Percentiles rank a stretch among this genome's conserved stretches.
Evolutionary conservation across 768 basidiomycete genomes (phyloP).

Genomic region (Cyathus striatus): DNA sequence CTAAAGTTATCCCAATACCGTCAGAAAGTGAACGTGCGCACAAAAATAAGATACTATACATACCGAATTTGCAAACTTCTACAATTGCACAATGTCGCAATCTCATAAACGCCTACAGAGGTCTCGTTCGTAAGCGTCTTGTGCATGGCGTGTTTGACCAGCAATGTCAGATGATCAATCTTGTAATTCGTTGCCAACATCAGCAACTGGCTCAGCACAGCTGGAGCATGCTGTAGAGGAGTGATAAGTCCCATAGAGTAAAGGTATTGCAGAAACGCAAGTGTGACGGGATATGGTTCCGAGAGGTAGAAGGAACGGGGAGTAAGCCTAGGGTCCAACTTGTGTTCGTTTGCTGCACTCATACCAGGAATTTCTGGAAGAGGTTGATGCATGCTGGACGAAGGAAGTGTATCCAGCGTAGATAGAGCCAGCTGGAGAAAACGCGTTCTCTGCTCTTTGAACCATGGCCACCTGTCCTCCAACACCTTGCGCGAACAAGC

Average conservation of each 20-base stretch:
- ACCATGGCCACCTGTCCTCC: conserved; percentile 95
- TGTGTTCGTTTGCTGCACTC: conserved; percentile 39
- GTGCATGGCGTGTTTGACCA: conserved; percentile 96
- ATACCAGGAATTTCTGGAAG: conserved; percentile 58
- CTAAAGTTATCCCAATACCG: conserved; percentile 29
- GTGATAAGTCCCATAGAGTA: conserved; percentile 86
- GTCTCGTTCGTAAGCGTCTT: conserved; percentile 77
- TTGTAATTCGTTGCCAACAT: conserved; percentile 82
- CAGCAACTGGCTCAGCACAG: conserved; percentile 83
- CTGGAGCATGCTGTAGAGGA: conserved; percentile 85
- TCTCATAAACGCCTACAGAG: conserved; percentile 91
- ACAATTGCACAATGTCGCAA: conserved; percentile 87
- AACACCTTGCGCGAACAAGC: conserved; percentile 80
- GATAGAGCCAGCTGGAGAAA: conserved; percentile 55
- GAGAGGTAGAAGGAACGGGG: conserved; percentile 78
- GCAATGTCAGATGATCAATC: conserved; percentile 63
- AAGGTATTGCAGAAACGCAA: conserved; percentile 91
- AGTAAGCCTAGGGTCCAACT: conserved; percentile 75
- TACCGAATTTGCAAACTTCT: conserved; percentile 87
- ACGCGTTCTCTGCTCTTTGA: conserved; percentile 62
- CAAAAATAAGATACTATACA: conserved; percentile 21
- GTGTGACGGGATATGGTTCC: conserved; percentile 83
- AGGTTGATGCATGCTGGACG: conserved; percentile 55
- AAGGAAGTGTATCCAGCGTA: conserved; percentile 54
- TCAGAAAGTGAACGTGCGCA: conserved; percentile 9